Evolutionary conservation across 805 yeast species (phyloP).

Genomic region (Metschnikowia sp.): DNA sequence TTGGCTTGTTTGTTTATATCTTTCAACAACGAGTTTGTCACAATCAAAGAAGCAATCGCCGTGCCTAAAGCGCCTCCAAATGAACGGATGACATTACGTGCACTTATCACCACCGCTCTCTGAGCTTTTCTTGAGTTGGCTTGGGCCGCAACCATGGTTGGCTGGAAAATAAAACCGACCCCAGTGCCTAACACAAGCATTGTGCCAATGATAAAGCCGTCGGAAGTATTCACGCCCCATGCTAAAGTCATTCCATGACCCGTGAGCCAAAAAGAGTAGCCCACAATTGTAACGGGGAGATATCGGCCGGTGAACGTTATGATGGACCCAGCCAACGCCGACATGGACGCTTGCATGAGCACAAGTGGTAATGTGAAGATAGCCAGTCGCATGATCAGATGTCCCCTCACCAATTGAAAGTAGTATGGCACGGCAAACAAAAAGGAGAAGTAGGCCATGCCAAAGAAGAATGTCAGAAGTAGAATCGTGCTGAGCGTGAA

Average conservation of each 20-base stretch:
- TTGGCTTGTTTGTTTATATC: slow-evolving; percentile 16
- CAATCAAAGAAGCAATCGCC: slow-evolving; percentile 42
- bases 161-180: slow-evolving; percentile 51
- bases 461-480: slow-evolving; percentile 42
- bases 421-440: slow-evolving; percentile 48
- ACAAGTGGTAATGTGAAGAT: slow-evolving; percentile 39
- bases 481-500: slow-evolving; percentile 31
- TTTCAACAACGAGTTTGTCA: slow-evolving; percentile 32
- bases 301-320: slow-evolving; percentile 44
- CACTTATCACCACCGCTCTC: slow-evolving; percentile 55
- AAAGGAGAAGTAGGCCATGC: slow-evolving; percentile 46
- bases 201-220: slow-evolving; percentile 35
- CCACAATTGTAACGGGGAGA: slow-evolving; percentile 37
- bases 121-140: slow-evolving; percentile 50
- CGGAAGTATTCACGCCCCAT: slow-evolving; percentile 27
- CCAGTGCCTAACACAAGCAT: slow-evolving; percentile 39
- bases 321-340: slow-evolving; percentile 45
- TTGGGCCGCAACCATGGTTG: slow-evolving; percentile 53
- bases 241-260: slow-evolving; percentile 40
- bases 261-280: slow-evolving; percentile 41
- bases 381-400: slow-evolving; percentile 38
- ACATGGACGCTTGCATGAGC: slow-evolving; percentile 37
- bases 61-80: slow-evolving; percentile 64
- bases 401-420: slow-evolving; percentile 43
- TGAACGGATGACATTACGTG: slow-evolving; percentile 54